phyloP scores from a whole-genome alignment of 164 flowering plant genomes.

The Platanus orientalis region DNA sequence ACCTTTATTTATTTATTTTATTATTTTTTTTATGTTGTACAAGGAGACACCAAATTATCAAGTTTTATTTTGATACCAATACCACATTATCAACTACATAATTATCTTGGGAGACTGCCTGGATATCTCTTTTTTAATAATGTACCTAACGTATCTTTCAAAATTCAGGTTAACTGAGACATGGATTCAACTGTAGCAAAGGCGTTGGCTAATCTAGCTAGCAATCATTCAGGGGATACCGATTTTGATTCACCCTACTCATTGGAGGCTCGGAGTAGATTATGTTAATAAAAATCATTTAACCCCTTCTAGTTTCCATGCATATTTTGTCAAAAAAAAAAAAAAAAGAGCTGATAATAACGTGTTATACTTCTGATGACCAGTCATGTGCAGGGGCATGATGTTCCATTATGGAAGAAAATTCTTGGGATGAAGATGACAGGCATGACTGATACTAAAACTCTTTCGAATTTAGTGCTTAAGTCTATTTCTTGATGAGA shows the following conservation, averaged over 20 bases:
- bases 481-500: neutral
- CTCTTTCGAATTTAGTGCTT: neutral
- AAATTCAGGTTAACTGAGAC: constrained; percentile 45
- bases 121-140: neutral
- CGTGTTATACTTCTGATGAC: neutral
- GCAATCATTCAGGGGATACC: constrained; percentile 59
- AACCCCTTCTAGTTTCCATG: neutral
- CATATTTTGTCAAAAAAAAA: too few species aligned
- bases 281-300: constrained; percentile 17
- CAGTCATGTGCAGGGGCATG: constrained; percentile 50
- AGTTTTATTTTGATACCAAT: too few species aligned
- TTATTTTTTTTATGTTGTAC: too few species aligned
- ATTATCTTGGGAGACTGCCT: too few species aligned
- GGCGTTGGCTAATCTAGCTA: constrained; percentile 77
- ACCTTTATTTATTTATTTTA: too few species aligned
- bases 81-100: too few species aligned
- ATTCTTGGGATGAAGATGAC: constrained; percentile 69
- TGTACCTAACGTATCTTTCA: neutral
- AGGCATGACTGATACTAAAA: constrained; percentile 32
- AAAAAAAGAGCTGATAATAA: neutral
- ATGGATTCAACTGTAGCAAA: constrained; percentile 52
- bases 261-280: constrained; percentile 75
- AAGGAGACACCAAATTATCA: too few species aligned
- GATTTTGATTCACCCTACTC: constrained; percentile 80
- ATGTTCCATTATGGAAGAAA: constrained; percentile 83